phyloP scores from a whole-genome alignment of 257 asterid genomes.

The Solanum corneliomulleri region DNA sequence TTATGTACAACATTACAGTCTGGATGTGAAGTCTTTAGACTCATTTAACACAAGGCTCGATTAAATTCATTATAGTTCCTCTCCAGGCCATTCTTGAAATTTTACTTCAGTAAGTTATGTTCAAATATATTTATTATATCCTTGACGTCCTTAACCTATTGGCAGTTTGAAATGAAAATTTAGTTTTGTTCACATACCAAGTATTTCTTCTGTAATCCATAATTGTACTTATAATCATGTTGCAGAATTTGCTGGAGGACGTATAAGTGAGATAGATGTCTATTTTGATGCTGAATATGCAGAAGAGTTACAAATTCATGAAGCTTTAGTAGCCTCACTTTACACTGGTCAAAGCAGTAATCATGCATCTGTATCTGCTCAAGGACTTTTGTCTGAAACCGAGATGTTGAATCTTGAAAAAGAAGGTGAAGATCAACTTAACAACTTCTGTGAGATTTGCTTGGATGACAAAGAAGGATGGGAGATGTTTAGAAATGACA shows the following conservation, averaged over 20 bases:
- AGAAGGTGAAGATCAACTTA: neutral
- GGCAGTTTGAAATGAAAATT: neutral
- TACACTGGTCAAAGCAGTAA: neutral
- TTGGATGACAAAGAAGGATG: conserved; percentile 44
- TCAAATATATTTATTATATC: neutral
- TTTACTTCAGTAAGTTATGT: neutral
- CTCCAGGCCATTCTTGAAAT: neutral
- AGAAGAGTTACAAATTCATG: conserved; percentile 35
- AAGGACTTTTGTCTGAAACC: neutral
- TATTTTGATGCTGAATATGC: conserved; percentile 26
- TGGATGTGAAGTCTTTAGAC: neutral
- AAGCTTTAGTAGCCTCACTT: conserved; percentile 33
- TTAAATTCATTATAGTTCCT: neutral
- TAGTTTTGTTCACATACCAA: neutral
- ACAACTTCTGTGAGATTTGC: conserved; percentile 45
- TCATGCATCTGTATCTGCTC: conserved; percentile 26
- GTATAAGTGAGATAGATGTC: neutral
- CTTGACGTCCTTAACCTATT: neutral
- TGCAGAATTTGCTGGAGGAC: neutral
- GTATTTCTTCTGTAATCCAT: neutral
- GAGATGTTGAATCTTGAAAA: conserved; percentile 3
- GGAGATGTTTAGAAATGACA: conserved; percentile 46
- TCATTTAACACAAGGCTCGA: neutral
- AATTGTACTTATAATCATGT: neutral
- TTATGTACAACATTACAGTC: neutral